phyloP scores from a whole-genome alignment of 306 rosid species.

The Dryas drummondii region DNA sequence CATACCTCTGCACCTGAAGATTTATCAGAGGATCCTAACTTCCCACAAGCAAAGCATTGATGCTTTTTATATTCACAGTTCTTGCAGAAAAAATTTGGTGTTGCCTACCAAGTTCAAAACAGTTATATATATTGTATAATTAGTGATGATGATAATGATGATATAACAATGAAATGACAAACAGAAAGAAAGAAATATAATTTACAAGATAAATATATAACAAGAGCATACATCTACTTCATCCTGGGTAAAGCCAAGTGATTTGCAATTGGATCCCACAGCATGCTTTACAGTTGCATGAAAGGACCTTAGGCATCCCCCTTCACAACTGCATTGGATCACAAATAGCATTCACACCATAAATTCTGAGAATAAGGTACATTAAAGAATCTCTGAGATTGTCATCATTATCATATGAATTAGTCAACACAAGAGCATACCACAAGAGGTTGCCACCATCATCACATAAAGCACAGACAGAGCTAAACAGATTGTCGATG shows the following conservation, averaged over 20 bases:
- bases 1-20: constrained; percentile 55
- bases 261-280: constrained; percentile 30
- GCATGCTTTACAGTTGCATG: constrained; percentile 50
- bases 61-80: constrained; percentile 62
- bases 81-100: constrained; percentile 49
- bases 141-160: constrained; percentile 5
- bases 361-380: neutral
- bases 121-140: constrained; percentile 6
- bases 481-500: constrained; percentile 54
- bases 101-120: constrained; percentile 45
- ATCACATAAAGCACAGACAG: constrained; percentile 82
- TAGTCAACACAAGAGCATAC: constrained; percentile 30
- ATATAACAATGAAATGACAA: constrained; percentile 5
- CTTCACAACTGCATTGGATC: constrained; percentile 52
- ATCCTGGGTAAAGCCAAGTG: constrained; percentile 52
- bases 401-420: neutral
- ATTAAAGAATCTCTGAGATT: neutral
- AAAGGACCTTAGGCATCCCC: constrained; percentile 69
- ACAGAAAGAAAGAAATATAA: constrained; percentile 20
- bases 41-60: constrained; percentile 69
- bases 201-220: neutral
- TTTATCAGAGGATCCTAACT: constrained; percentile 62
- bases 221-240: constrained; percentile 40
- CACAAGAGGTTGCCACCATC: constrained; percentile 68
- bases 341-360: constrained; percentile 2